phyloP scores from a whole-genome alignment of 306 rosid species.

The Hylodesmum podocarpum region DNA sequence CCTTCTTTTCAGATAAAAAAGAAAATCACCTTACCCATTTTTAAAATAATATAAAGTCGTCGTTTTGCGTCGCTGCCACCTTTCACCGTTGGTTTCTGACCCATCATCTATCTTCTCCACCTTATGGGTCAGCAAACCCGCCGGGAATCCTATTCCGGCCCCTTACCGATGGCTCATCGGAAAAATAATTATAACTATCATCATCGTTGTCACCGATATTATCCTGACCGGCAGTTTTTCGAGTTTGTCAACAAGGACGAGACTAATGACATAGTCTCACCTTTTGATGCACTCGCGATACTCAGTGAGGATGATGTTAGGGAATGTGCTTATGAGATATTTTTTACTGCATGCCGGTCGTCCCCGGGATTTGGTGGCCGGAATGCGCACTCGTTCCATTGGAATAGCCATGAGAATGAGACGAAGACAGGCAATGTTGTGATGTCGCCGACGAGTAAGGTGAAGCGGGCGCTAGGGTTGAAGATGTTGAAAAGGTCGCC shows the following conservation, averaged over 20 bases:
- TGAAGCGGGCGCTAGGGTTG: slow-evolving; percentile 77
- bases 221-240: not conserved
- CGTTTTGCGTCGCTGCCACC: not conserved
- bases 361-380: slow-evolving; percentile 83
- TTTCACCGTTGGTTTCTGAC: slow-evolving; percentile 31
- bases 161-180: slow-evolving; percentile 19
- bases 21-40: slow-evolving; percentile 31
- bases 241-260: slow-evolving; percentile 20
- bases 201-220: not conserved
- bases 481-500: slow-evolving; percentile 87
- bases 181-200: slow-evolving; percentile 37
- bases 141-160: slow-evolving; percentile 63
- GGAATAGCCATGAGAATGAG: slow-evolving; percentile 16
- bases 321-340: slow-evolving; percentile 86
- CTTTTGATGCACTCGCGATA: slow-evolving; percentile 57
- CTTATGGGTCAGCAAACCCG: slow-evolving; percentile 84
- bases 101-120: slow-evolving; percentile 8
- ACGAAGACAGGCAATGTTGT: slow-evolving; percentile 48
- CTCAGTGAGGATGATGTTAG: slow-evolving; percentile 53
- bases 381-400: slow-evolving; percentile 53
- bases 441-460: slow-evolving; percentile 72
- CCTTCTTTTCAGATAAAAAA: slow-evolving; percentile 38
- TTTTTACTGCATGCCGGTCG: slow-evolving; percentile 84
- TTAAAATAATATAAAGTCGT: not conserved
- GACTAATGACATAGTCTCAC: slow-evolving; percentile 43